Evolutionary conservation across 73 alveolate genomes (phyloP), one percentile per base, ranked within the genome.

Genomic region (Paramecium sonneborni): DNA sequence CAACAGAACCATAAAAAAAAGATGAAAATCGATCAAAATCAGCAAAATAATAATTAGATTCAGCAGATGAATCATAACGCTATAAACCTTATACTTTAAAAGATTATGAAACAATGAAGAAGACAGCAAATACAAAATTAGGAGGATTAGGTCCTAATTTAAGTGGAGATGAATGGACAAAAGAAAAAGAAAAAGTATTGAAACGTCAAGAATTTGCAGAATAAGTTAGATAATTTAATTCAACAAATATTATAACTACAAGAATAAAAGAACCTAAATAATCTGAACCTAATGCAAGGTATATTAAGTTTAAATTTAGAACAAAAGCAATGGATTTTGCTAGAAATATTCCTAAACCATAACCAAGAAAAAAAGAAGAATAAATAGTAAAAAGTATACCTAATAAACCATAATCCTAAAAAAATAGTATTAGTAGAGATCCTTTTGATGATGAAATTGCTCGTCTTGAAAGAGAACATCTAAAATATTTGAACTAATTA

Each of bases 121-220:
- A 95, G 85, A 94, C 96, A 18, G 95, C 95, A 12, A 56, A 88
- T 44, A 37, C 93, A 14, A 97, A 94, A 67, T 86, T 96, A 92
- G 99, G 99, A 35, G 98, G 99, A 6, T 93, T 97, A 32, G 99
- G 99, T 6, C 99, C 99, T 7, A 97, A 97, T 93, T 93, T 96
- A 18, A 98, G 99, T 26, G 96, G 98, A 6, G 98, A 97, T 23
- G 99, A 97, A 46, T 97, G 99, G 99, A 95, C 92, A 85, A 74
- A 87, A 41, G 96, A 96, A 57, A 97, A 95, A 85, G 93, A 90
- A 55, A 96, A 96, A 92, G 69, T 85, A 93, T 94, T 93, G 92
- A 88, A 92, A 93, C 85, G 92, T 93, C 57, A 69, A 57, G 95
- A 93, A 86, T 97, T 94, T 93, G 96, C 99, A 48, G 95, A 93